Evolutionary conservation across 2,329 filamentous ascomycete genomes (phyloP).

Genomic region (Trichoderma sp.): DNA sequence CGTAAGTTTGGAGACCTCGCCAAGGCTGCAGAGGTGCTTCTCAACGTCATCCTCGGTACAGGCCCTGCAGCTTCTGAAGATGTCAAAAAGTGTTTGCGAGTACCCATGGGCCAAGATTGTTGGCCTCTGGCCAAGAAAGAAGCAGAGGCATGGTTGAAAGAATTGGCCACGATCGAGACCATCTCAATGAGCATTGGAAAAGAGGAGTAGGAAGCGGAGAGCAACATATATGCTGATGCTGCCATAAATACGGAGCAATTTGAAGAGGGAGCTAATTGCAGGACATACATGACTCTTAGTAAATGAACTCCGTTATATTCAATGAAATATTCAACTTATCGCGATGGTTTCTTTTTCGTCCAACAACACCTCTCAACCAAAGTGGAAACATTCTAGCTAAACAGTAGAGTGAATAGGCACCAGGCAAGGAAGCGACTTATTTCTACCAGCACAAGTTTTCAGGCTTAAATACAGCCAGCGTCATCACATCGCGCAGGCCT

Average conservation of each 20-base stretch:
- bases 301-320: not conserved
- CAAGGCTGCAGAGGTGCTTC: not conserved
- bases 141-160: not conserved
- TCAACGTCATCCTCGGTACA: not conserved
- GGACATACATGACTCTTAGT: not conserved
- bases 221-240: not conserved
- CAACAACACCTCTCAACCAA: not conserved
- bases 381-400: not conserved
- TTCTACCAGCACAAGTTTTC: slow-evolving; percentile 7
- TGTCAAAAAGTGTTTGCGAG: not conserved
- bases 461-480: not conserved
- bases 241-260: not conserved
- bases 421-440: not conserved
- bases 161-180: not conserved
- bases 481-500: not conserved
- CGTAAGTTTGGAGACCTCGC: not conserved
- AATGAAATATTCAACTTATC: not conserved
- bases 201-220: not conserved
- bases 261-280: not conserved
- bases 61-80: not conserved
- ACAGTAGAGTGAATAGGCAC: not conserved
- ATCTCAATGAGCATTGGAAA: slow-evolving; percentile 1
- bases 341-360: not conserved
- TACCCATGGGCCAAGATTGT: not conserved
- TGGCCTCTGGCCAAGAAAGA: not conserved